A percentile compares a stretch with the other conserved stretches of the same genome.
Evolutionary conservation across 768 basidiomycete genomes (phyloP).

Genomic region (Rhodosporidiobolus odoratus): DNA sequence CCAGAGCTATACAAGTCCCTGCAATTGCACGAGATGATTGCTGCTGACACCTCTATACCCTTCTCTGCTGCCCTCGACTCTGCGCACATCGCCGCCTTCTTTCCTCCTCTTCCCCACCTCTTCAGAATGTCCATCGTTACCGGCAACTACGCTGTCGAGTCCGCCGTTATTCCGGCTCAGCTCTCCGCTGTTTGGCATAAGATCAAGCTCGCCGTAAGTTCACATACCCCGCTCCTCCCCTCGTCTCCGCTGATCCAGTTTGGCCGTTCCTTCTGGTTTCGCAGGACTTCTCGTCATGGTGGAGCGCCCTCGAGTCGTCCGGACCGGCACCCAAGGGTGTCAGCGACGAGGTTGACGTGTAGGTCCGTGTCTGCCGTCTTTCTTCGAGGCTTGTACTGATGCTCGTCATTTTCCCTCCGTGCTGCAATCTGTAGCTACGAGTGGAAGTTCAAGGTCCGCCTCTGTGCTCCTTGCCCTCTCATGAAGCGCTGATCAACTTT

Average conservation of each 20-base stretch:
- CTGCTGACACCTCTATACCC: too few species aligned
- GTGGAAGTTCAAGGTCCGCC: constrained; percentile 40
- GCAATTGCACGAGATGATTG: too few species aligned
- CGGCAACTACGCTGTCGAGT: constrained; percentile 36
- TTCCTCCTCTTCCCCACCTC: neutral
- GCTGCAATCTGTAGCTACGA: constrained; percentile 6
- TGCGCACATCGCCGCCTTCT: neutral
- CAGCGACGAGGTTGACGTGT: constrained; percentile 38
- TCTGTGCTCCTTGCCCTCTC: neutral
- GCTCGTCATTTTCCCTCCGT: neutral
- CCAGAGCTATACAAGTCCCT: too few species aligned
- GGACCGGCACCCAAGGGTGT: constrained; percentile 32
- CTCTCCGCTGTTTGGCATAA: constrained; percentile 39
- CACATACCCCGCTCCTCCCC: neutral
- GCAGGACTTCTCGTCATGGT: constrained; percentile 38
- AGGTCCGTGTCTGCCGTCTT: neutral
- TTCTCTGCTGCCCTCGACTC: neutral
- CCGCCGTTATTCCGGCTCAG: constrained; percentile 39
- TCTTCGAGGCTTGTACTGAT: neutral
- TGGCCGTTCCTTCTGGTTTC: neutral
- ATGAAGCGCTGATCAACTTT: too few species aligned
- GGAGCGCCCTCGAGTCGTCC: constrained; percentile 32
- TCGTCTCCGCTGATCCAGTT: neutral
- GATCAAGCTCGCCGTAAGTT: constrained; percentile 39
- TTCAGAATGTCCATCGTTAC: constrained; percentile 5